These are phyloP conservation scores for Rhodomyrtus tomentosa DNA, from an alignment of 345 rosid genomes.

Conservation along the genomic window DNA sequence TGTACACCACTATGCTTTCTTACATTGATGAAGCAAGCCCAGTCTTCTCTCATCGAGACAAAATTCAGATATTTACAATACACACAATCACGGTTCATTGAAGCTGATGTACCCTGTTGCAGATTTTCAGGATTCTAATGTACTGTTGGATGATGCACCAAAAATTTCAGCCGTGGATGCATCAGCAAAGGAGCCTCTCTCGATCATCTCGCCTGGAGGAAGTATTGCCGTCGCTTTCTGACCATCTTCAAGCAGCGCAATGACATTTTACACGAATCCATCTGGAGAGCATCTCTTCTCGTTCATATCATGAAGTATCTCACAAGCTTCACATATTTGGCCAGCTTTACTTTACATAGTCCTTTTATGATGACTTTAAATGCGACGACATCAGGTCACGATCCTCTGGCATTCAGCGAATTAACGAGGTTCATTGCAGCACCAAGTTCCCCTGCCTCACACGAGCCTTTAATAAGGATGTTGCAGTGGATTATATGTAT, in stretches of 20 bases:
- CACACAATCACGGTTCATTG: background rate
- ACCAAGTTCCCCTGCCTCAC: background rate
- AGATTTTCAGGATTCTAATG: background rate
- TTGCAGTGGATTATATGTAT: background rate
- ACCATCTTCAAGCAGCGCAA: background rate
- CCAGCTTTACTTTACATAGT: background rate
- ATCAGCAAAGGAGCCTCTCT: background rate
- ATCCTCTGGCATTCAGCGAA: background rate
- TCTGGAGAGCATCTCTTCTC: background rate
- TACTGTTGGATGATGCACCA: background rate
- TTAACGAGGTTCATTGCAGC: background rate
- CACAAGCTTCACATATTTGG: background rate
- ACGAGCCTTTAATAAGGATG: background rate
- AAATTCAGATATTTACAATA: background rate
- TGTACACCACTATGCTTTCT: background rate
- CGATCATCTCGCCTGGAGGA: background rate
- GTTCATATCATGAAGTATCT: background rate
- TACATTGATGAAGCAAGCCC: background rate
- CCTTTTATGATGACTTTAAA: background rate
- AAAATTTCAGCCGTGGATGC: background rate
- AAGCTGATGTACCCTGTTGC: background rate
- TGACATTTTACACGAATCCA: background rate
- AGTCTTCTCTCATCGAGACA: background rate
- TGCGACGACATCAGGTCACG: background rate
- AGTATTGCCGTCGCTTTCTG: background rate